Evolutionary conservation across 2,329 filamentous ascomycete genomes (phyloP).

Genomic region (Hirsutella rhossiliensis): DNA sequence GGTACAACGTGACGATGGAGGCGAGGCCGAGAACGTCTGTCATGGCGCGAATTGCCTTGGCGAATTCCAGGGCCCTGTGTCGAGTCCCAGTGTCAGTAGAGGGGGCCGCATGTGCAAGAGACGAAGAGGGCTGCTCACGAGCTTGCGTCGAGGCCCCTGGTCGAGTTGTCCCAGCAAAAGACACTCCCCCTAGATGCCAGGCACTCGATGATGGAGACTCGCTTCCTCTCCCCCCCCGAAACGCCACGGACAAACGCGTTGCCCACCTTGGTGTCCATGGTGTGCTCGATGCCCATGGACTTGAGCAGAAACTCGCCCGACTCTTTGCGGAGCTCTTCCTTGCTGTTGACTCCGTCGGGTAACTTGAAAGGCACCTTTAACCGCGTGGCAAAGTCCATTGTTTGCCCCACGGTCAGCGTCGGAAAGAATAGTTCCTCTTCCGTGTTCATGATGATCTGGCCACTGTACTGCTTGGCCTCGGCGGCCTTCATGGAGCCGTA

Average conservation of each 20-base stretch:
- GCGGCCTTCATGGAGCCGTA: conserved; percentile 39
- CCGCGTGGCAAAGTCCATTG: conserved; percentile 55
- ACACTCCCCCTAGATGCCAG: conserved; percentile 46
- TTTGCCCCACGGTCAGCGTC: conserved; percentile 58
- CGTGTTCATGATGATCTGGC: conserved; percentile 57
- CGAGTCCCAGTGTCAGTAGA: neutral
- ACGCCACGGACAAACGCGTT: conserved; percentile 56
- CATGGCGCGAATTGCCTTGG: conserved; percentile 49
- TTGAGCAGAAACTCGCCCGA: conserved; percentile 42
- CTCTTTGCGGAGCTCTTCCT: conserved; percentile 32
- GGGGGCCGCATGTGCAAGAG: neutral
- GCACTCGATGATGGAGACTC: conserved; percentile 56
- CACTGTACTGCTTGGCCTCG: conserved; percentile 36
- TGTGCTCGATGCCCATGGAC: conserved; percentile 47
- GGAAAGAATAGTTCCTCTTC: conserved; percentile 57
- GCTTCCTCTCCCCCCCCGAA: conserved; percentile 56
- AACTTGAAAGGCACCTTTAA: conserved; percentile 41
- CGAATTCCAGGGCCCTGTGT: conserved; percentile 41
- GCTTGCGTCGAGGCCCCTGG: conserved; percentile 52
- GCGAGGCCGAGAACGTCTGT: conserved; percentile 49
- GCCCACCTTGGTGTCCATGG: conserved; percentile 53
- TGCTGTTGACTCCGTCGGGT: conserved; percentile 27
- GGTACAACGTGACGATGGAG: conserved; percentile 54
- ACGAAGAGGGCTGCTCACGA: conserved; percentile 26
- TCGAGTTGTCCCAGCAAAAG: conserved; percentile 57